Percentiles rank a stretch among this genome's conserved stretches.
These are phyloP conservation scores for Phytophthora cryptogea DNA, from an alignment of 352 stramenopile genomes.

Conservation along the genomic window DNA sequence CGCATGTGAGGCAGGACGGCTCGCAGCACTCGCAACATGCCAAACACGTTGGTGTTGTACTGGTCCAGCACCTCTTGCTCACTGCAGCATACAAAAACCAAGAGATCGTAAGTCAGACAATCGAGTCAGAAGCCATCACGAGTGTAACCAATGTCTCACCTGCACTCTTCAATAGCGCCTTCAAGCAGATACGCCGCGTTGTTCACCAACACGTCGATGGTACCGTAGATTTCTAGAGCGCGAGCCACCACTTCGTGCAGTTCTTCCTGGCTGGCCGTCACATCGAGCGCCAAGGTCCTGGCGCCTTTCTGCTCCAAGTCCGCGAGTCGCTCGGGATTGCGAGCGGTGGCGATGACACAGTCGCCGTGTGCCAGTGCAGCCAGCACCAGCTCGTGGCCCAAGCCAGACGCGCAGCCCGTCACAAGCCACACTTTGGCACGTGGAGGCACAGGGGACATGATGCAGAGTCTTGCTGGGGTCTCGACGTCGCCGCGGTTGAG, in stretches of 20 bases:
- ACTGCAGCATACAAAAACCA: slow-evolving; percentile 23
- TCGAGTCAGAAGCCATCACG: slow-evolving; percentile 28
- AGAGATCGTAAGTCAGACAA: slow-evolving; percentile 25
- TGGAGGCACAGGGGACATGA: slow-evolving; percentile 22
- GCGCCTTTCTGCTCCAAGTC: slow-evolving; percentile 38
- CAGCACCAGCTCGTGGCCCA: slow-evolving; percentile 40
- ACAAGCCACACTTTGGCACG: slow-evolving; percentile 43
- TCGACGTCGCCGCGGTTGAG: background rate
- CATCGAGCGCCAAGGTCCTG: slow-evolving; percentile 37
- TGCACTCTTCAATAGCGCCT: slow-evolving; percentile 47
- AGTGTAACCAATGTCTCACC: slow-evolving; percentile 19
- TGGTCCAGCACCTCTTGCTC: slow-evolving; percentile 39
- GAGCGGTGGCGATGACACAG: slow-evolving; percentile 46
- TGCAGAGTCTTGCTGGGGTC: background rate
- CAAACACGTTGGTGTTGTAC: slow-evolving; percentile 58
- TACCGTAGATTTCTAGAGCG: slow-evolving; percentile 25
- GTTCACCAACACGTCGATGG: slow-evolving; percentile 48
- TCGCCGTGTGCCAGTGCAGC: slow-evolving; percentile 37
- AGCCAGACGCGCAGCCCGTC: slow-evolving; percentile 45
- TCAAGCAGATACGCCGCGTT: slow-evolving; percentile 48
- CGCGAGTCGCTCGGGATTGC: slow-evolving; percentile 23
- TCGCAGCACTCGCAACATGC: slow-evolving; percentile 37
- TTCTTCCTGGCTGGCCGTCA: slow-evolving; percentile 36
- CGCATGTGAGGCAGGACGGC: slow-evolving; percentile 50
- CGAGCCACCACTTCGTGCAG: slow-evolving; percentile 29